Percentiles rank a stretch among this genome's conserved stretches.
Conservation (phyloP, 2,329 filamentous ascomycete genomes). For the Hansfordia pulvinata region DNA sequence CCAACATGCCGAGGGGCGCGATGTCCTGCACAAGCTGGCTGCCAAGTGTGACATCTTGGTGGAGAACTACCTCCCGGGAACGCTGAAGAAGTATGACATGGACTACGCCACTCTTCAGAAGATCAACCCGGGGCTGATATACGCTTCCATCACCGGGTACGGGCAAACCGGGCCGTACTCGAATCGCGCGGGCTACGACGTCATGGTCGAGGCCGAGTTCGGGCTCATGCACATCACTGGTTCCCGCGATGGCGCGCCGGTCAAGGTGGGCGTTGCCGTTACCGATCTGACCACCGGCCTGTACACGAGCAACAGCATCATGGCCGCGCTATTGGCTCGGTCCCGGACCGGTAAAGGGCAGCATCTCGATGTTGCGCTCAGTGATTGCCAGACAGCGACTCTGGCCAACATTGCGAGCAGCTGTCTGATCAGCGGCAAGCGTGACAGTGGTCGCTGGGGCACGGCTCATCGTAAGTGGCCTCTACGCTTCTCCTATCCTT, state of each 20-base stretch:
- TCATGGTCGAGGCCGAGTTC: slow-evolving; percentile 98
- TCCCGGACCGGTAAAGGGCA: slow-evolving; percentile 68
- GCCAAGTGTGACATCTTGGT: slow-evolving; percentile 84
- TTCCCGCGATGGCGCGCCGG: slow-evolving; percentile 71
- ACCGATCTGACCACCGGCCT: slow-evolving; percentile 91
- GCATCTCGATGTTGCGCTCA: slow-evolving; percentile 82
- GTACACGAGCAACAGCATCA: slow-evolving; percentile 89
- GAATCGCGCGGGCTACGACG: slow-evolving; percentile 84
- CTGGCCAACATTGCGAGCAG: slow-evolving; percentile 93
- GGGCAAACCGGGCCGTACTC: slow-evolving; percentile 90
- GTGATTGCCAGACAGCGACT: slow-evolving; percentile 90
- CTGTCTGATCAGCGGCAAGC: slow-evolving; percentile 74
- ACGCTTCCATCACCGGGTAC: slow-evolving; percentile 94
- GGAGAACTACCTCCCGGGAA: slow-evolving; percentile 89
- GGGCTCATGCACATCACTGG: slow-evolving; percentile 98
- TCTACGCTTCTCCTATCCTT: neutral
- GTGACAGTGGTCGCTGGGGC: slow-evolving; percentile 84
- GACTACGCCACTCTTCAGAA: slow-evolving; percentile 71
- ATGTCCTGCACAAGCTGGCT: slow-evolving; percentile 75
- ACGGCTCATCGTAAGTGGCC: slow-evolving; percentile 84
- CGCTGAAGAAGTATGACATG: slow-evolving; percentile 79
- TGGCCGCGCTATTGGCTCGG: slow-evolving; percentile 77
- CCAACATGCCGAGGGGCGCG: slow-evolving; percentile 68
- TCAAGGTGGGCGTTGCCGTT: slow-evolving; percentile 95
- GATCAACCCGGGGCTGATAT: slow-evolving; percentile 80